phyloP scores from a whole-genome alignment of 192 early-diverging fungal species.

The Coemansia sp. region DNA sequence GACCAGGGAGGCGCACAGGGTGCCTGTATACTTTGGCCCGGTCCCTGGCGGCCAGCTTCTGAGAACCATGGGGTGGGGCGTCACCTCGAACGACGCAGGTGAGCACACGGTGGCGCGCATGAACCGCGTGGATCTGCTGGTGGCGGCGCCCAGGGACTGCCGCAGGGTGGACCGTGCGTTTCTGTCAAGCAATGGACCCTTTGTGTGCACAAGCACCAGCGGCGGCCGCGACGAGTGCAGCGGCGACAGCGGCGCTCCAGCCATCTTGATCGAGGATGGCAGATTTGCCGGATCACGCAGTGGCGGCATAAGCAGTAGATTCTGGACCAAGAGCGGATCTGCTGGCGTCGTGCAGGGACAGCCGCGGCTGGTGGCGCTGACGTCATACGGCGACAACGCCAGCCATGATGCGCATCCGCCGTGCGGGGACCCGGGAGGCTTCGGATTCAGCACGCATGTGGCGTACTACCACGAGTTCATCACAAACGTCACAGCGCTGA shows the following conservation, averaged over 20 bases:
- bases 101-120: slow-evolving; percentile 22
- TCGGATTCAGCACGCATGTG: slow-evolving; percentile 55
- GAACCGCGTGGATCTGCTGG: slow-evolving; percentile 32
- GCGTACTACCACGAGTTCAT: slow-evolving; percentile 45
- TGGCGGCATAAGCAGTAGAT: background rate
- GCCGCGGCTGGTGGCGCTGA: slow-evolving; percentile 39
- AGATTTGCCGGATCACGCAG: background rate
- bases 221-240: slow-evolving; percentile 43
- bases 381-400: slow-evolving; percentile 50
- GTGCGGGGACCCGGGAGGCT: slow-evolving; percentile 43
- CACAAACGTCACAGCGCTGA: slow-evolving; percentile 30
- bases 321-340: too few relatives aligned
- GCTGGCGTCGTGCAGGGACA: too few relatives aligned
- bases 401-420: slow-evolving; percentile 28
- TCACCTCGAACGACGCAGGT: slow-evolving; percentile 22
- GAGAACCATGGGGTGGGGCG: slow-evolving; percentile 53
- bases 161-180: slow-evolving; percentile 21
- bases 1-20: slow-evolving; percentile 17
- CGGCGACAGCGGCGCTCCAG: slow-evolving; percentile 51
- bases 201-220: slow-evolving; percentile 38
- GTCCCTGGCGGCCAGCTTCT: slow-evolving; percentile 17
- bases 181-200: slow-evolving; percentile 31
- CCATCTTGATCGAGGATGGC: slow-evolving; percentile 11
- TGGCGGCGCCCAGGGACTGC: slow-evolving; percentile 19
- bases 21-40: slow-evolving; percentile 33